phyloP scores from a whole-genome alignment of 371 early-diverging fungal species.

The Syncephalis plumigaleata region DNA sequence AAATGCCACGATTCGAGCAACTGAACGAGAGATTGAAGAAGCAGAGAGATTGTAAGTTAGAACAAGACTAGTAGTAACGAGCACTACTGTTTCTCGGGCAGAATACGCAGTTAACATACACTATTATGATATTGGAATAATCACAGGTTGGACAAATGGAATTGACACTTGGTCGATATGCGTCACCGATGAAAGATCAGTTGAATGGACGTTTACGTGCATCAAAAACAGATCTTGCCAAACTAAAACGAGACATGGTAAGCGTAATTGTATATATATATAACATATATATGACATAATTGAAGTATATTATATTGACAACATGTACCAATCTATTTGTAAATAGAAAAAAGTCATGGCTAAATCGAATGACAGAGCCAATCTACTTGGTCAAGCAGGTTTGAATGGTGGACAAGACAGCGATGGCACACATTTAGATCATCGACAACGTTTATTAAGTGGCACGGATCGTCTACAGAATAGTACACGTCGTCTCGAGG shows the following conservation, averaged over 20 bases:
- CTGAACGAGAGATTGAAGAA: constrained; percentile 79
- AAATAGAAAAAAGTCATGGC: constrained; percentile 6
- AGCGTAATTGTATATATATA: constrained; percentile 1
- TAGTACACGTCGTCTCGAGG: constrained; percentile 61
- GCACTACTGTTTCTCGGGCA: too few species aligned
- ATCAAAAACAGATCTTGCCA: constrained; percentile 6
- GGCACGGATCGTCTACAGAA: constrained; percentile 74
- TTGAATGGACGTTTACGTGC: constrained; percentile 50
- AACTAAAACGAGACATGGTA: not conserved
- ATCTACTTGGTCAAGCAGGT: constrained; percentile 30
- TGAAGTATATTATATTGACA: not conserved
- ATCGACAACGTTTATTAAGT: constrained; percentile 60
- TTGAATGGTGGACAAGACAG: constrained; percentile 18
- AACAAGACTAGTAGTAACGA: not conserved
- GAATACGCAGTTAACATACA: not conserved
- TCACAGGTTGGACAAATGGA: constrained; percentile 78
- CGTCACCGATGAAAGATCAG: constrained; percentile 37
- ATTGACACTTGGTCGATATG: constrained; percentile 67
- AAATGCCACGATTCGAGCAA: constrained; percentile 50
- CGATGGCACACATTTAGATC: constrained; percentile 53
- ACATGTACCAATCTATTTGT: not conserved
- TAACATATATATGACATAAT: constrained; percentile 11
- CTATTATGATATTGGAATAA: not conserved
- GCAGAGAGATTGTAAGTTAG: constrained; percentile 63
- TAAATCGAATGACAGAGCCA: constrained; percentile 33